Base-by-base conservation (phyloP, 345 rosid species). In the Syzygium grande region DNA sequence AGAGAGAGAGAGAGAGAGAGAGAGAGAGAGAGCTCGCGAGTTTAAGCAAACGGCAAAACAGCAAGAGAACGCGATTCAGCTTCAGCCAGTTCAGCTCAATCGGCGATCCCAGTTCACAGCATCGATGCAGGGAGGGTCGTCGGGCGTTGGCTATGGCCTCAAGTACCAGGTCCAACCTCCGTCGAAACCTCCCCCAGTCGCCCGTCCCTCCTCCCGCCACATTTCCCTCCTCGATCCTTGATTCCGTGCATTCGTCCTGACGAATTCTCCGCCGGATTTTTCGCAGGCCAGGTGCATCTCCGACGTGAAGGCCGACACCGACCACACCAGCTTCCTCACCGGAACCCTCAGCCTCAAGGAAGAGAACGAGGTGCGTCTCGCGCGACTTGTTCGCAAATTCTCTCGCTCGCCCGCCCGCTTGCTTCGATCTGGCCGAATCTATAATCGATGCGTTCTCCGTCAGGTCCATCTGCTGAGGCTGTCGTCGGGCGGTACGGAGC, bases 281-380 rank as follows among this genome's bases (percentile, higher is more conserved):
- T 80, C 84, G 49, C 93, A 98, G 99, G 98, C 99, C 43, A 89
- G 99, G 90, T 96, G 99, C 93, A 95, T 96, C 84, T 91, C 99
- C 13, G 99, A 96, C 90, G 98, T 98, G 30, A 96, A 94, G 91
- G 99, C 99, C 38, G 99, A 96, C 91, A 92, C 95, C 4, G 99
- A 96, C 90, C 97, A 96, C 91, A 95, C 99, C 84, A 95, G 98
- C 95, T 98, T 98, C 90, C 94, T 96, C 92, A 91, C 99, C n/a
- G 98, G 99, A 85, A 96, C 98, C 87, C 96, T 96, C 92, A 96
- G 97, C 88, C 93, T 98, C 46, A 89, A 92, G 86, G 99, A 98
- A 92, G 99, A 96, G 89, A 98, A 96, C 52, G 99, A 96, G 98
- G 99, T 96, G 51, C 52, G 16, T 87, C 7, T 23, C 83, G 23